Base-by-base conservation (phyloP, 805 yeast species). In the Saturnispora mendoncae region DNA sequence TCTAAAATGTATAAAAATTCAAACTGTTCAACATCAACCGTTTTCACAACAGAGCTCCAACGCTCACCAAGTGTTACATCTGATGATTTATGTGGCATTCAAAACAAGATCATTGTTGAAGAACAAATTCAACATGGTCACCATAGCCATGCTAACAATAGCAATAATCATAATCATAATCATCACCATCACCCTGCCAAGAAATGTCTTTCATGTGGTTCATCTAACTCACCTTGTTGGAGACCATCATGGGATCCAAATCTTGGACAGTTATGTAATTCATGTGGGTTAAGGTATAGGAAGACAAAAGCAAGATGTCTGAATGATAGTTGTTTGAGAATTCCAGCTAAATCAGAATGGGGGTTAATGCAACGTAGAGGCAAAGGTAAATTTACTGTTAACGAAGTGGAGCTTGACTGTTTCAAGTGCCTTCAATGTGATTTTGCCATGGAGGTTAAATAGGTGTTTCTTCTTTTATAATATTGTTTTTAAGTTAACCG, bases 301-400 rank as follows among this genome's bases (percentile, higher is more conserved):
- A 90, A 90, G 65, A 88, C 97, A 0, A 84, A 85, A 21, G 94
- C 95, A 3, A 73, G 97, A 55, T 90, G 98, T 63, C 66, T 83
- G 38, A 82, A 84, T 51, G 62, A 69, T 2, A 56, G 63, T 15
- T 90, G 98, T 65, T 74, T 82, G 49, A 77, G 90, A 54, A 87
- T 90, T 46, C 98, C 98, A 4, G 94, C 97, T 17, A 88, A 90
- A 63, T 90, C 96, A 47, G 97, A 90, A 63, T 83, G 96, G 84
- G 74, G 86, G 4, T 67, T 84, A 26, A 88, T 88, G 90, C 80
- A 79, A 55, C 71, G 74, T 43, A 76, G 81, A 57, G 88, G 85
- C 14, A 68, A 69, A 33, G 59, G 60, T 39, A 52, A 54, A 26
- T 54, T 62, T 21, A 39, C 45, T 33, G 37, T 41, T 15, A 31